Evolutionary conservation across 257 asterid species (phyloP).

Genomic region (Coffea eugenioides): DNA sequence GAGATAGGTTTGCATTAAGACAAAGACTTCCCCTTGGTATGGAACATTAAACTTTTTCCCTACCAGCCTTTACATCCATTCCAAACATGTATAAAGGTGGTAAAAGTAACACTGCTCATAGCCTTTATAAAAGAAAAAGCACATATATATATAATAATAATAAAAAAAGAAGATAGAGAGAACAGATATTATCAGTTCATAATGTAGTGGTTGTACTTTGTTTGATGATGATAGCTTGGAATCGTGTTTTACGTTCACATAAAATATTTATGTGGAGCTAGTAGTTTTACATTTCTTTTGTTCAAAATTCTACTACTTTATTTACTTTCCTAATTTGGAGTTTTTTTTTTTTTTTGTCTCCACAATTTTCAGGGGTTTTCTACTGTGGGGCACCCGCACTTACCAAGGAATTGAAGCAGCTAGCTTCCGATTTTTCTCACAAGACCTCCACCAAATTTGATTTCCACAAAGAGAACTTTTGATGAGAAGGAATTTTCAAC

Average conservation of each 20-base stretch:
- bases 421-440: slow-evolving; percentile 72
- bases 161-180: too few relatives aligned
- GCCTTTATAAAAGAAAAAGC: background rate
- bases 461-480: slow-evolving; percentile 87
- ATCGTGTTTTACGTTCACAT: background rate
- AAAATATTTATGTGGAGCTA: background rate
- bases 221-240: slow-evolving; percentile 2
- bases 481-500: slow-evolving; percentile 18
- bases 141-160: too few relatives aligned
- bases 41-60: background rate
- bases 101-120: background rate
- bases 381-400: slow-evolving; percentile 94
- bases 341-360: background rate
- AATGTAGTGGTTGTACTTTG: slow-evolving; percentile 7
- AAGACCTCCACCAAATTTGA: slow-evolving; percentile 76
- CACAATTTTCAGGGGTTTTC: slow-evolving; percentile 65
- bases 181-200: background rate
- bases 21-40: background rate
- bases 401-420: slow-evolving; percentile 52
- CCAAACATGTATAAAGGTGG: background rate
- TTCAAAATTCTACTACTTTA: background rate
- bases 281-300: background rate
- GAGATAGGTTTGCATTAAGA: background rate
- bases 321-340: background rate
- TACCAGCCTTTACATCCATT: background rate